phyloP scores from a whole-genome alignment of 140 eudicot genomes.

The Senecio squalidus region DNA sequence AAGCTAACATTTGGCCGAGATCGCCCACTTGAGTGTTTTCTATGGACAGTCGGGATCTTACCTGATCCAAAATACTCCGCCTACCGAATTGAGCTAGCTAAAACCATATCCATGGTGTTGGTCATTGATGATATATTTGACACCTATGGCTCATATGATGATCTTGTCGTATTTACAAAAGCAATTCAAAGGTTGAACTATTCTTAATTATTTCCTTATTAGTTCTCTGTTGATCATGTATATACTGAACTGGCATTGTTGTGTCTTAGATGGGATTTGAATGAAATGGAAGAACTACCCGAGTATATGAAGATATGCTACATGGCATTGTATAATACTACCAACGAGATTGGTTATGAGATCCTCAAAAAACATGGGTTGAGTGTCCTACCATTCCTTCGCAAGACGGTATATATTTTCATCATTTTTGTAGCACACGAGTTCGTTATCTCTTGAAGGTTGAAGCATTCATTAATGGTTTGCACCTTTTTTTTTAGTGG shows the following conservation, averaged over 20 bases:
- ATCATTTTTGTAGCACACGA: too few species aligned
- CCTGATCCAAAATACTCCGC: conserved; percentile 41
- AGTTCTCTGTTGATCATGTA: neutral
- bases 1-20: conserved; percentile 43
- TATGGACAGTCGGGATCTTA: conserved; percentile 52
- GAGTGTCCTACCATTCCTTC: conserved; percentile 33
- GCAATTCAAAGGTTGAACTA: conserved; percentile 47
- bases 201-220: too few species aligned
- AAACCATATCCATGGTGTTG: conserved; percentile 37
- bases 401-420: conserved; percentile 29
- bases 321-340: conserved; percentile 43
- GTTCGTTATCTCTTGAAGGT: too few species aligned
- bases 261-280: conserved; percentile 47
- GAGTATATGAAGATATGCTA: conserved; percentile 56
- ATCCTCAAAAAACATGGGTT: conserved; percentile 34
- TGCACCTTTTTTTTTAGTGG: too few species aligned
- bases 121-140: conserved; percentile 62
- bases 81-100: conserved; percentile 42
- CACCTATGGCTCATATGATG: conserved; percentile 46
- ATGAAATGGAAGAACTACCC: conserved; percentile 40
- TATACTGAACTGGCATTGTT: neutral
- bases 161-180: conserved; percentile 45
- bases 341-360: conserved; percentile 35
- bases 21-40: conserved; percentile 49
- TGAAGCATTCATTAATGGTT: too few species aligned